These are phyloP conservation scores for Rhizopus arrhizus DNA, from an alignment of 371 early-diverging fungal genomes.

Conservation along the genomic window DNA sequence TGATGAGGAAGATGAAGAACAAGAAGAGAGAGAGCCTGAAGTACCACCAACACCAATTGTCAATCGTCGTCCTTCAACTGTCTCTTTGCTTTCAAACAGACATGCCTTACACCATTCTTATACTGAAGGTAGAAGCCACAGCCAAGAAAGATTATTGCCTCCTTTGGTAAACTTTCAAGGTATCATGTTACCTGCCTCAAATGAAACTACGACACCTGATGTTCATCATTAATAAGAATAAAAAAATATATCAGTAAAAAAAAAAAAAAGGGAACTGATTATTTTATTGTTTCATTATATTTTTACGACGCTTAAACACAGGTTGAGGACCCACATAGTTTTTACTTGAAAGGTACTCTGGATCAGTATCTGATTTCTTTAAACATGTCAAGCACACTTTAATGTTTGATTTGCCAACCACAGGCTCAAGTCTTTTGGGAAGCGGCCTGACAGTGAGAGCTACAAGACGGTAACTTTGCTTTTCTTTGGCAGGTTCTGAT, in stretches of 20 bases:
- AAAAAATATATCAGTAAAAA: background rate
- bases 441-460: constrained; percentile 42
- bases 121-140: constrained; percentile 7
- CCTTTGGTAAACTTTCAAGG: constrained; percentile 24
- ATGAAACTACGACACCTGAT: background rate
- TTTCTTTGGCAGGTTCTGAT: constrained; percentile 11
- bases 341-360: constrained; percentile 30
- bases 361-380: constrained; percentile 43
- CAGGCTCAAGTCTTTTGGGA: constrained; percentile 43
- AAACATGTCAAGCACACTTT: constrained; percentile 48
- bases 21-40: constrained; percentile 6
- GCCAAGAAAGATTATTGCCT: constrained; percentile 15
- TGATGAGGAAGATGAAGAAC: constrained; percentile 8
- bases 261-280: background rate
- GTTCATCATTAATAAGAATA: background rate
- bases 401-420: constrained; percentile 39
- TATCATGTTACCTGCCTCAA: constrained; percentile 8
- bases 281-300: constrained; percentile 3
- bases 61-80: constrained; percentile 19
- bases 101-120: constrained; percentile 12
- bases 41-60: background rate
- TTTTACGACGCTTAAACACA: constrained; percentile 5
- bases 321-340: constrained; percentile 39
- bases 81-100: constrained; percentile 22
- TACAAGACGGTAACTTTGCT: constrained; percentile 15